Percentiles rank a stretch among this genome's conserved stretches.
phyloP scores from a whole-genome alignment of 2,329 filamentous ascomycete genomes.

The Fusarium algeriense region DNA sequence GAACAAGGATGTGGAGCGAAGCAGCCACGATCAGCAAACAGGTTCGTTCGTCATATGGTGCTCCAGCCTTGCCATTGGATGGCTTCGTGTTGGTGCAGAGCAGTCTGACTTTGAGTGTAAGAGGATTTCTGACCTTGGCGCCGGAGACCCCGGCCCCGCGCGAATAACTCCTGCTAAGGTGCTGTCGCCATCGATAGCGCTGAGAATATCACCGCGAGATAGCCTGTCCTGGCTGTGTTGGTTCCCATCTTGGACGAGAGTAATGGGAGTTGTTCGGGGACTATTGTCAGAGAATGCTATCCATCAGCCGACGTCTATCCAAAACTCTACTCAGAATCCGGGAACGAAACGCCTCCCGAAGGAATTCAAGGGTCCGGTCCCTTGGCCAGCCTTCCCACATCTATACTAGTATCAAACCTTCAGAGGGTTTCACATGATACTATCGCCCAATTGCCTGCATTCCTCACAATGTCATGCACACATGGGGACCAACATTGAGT shows the following conservation, averaged over 20 bases:
- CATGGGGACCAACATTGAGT: slow-evolving; percentile 33
- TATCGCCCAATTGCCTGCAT: slow-evolving; percentile 30
- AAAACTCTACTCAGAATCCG: slow-evolving; percentile 10
- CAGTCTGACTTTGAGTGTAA: slow-evolving; percentile 25
- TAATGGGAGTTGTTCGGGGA: slow-evolving; percentile 12
- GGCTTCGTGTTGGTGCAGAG: neutral
- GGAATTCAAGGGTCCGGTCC: slow-evolving; percentile 34
- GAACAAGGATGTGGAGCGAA: slow-evolving; percentile 33
- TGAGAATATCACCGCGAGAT: neutral
- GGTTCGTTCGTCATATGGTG: slow-evolving; percentile 29
- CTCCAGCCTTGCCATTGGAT: slow-evolving; percentile 28
- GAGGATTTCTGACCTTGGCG: slow-evolving; percentile 36
- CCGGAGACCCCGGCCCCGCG: slow-evolving; percentile 37
- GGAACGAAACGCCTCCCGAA: slow-evolving; percentile 33
- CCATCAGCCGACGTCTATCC: slow-evolving; percentile 21
- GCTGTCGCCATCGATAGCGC: slow-evolving; percentile 3
- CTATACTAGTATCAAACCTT: neutral
- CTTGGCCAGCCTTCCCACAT: slow-evolving; percentile 14
- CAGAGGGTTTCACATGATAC: slow-evolving; percentile 31
- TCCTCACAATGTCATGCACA: slow-evolving; percentile 24
- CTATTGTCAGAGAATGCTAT: slow-evolving; percentile 31
- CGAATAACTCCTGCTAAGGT: slow-evolving; percentile 15
- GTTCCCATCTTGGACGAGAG: slow-evolving; percentile 31
- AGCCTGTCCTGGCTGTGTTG: slow-evolving; percentile 10
- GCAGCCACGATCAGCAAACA: slow-evolving; percentile 30